phyloP scores from a whole-genome alignment of 73 alveolate genomes.

The Tetrahymena elliotti region DNA sequence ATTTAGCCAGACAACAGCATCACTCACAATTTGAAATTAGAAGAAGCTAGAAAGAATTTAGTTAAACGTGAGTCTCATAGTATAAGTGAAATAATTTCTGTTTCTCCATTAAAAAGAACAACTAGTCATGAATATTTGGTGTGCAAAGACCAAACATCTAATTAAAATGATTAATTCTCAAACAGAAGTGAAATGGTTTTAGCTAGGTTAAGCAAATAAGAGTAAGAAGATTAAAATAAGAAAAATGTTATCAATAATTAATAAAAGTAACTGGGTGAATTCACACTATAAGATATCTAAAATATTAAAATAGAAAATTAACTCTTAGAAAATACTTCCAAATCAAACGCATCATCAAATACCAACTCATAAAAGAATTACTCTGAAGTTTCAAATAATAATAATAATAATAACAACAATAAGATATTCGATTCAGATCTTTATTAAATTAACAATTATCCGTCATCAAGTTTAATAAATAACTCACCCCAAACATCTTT shows the following conservation, averaged over 20 bases:
- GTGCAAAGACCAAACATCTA: background rate
- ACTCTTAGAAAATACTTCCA: background rate
- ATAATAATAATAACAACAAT: background rate
- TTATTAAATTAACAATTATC: background rate
- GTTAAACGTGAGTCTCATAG: background rate
- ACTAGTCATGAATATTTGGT: background rate
- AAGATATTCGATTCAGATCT: background rate
- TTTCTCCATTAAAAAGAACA: background rate
- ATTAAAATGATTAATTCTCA: background rate
- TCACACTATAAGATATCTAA: background rate
- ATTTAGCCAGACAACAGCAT: background rate
- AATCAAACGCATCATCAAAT: background rate
- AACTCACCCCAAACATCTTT: background rate
- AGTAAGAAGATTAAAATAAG: background rate
- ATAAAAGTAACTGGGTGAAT: background rate
- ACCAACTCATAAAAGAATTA: background rate
- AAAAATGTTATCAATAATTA: background rate
- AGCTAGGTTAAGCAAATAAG: background rate
- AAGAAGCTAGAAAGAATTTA: background rate
- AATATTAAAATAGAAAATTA: background rate
- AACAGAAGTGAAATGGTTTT: background rate
- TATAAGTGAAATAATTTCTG: background rate
- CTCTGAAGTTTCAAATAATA: background rate
- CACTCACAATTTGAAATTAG: background rate
- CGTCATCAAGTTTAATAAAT: background rate